Evolutionary conservation across 257 asterid genomes (phyloP).

Genomic region (Asclepias syriaca): DNA sequence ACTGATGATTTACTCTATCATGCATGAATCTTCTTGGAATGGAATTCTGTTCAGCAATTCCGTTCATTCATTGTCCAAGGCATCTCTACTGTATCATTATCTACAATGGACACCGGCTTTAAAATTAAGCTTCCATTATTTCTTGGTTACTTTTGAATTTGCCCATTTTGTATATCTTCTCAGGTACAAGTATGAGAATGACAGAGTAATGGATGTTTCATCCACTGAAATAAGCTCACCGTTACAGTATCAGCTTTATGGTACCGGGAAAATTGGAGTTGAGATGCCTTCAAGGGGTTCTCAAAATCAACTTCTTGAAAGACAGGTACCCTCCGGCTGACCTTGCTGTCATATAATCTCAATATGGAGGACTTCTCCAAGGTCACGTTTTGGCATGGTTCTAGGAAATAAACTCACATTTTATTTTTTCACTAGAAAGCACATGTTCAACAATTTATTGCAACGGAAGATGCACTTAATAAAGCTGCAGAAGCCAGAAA

Average conservation of each 20-base stretch:
- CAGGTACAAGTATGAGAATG: slow-evolving; percentile 94
- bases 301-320: slow-evolving; percentile 94
- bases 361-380: neutral
- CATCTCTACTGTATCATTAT: neutral
- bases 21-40: neutral
- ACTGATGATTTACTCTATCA: neutral
- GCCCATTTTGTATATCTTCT: neutral
- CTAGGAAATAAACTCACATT: neutral
- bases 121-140: neutral
- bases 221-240: slow-evolving; percentile 86
- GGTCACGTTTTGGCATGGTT: neutral
- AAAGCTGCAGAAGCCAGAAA: slow-evolving; percentile 97
- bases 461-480: slow-evolving; percentile 96
- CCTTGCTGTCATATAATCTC: neutral
- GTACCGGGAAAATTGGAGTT: slow-evolving; percentile 75
- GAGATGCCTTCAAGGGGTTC: slow-evolving; percentile 82
- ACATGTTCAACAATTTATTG: slow-evolving; percentile 96
- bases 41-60: neutral
- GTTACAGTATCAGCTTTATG: slow-evolving; percentile 84
- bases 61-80: neutral
- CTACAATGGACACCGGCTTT: neutral
- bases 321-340: slow-evolving; percentile 53
- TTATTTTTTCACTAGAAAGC: slow-evolving; percentile 59
- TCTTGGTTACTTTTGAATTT: neutral
- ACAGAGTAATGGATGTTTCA: slow-evolving; percentile 82